Evolutionary conservation across 305 asterid species (phyloP), one percentile per base, ranked within the genome.

Genomic region (Rubia balearica): DNA sequence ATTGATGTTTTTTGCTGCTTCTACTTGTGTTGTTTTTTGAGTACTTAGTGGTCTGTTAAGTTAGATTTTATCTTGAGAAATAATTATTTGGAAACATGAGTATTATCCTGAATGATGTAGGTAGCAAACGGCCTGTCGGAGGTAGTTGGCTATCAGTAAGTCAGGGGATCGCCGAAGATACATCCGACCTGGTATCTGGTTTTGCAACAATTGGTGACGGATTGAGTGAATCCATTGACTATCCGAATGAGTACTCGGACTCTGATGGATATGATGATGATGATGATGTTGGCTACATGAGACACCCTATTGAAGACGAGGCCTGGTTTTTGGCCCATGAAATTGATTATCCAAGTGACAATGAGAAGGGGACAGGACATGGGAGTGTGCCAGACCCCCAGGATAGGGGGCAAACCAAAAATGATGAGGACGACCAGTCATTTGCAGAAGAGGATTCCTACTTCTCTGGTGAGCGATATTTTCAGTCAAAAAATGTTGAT

Each of bases 231-330:
- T 83, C 91, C 74, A 80, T 89, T 75, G 96, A 91, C 79, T 91
- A 87, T 76, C 96, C 98, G 45, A 94, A 90, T 68, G 97, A 94
- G 77, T 94, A 90, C 72, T 94, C 96, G 99, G 99, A 94, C 73
- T 94, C 99, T 27, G 99, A 94, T 78, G 98, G 91, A 79, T 94
- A 91, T 70, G 98, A 89, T 61, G 97, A 91, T 45, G 98, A 94
- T 49, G 99, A 94, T n/a, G 99, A 94, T 79, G 97, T 90, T 38
- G 99, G 99, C 74, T 94, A 91, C 79, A 91, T 84, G 86, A 87
- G 98, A 76, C 98, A 91, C 82, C 99, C 97, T 76, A 94, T 94
- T 73, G 97, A 94, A 82, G 99, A 95, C 16, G 99, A 95, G 83
- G 74, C 90, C 65, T 95, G 98, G 97, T 95, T 95, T 88, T 81